A percentile compares a stretch with the other conserved stretches of the same genome.
phyloP scores from a whole-genome alignment of 805 yeast species.

The Teunomyces lycoperdinae region DNA sequence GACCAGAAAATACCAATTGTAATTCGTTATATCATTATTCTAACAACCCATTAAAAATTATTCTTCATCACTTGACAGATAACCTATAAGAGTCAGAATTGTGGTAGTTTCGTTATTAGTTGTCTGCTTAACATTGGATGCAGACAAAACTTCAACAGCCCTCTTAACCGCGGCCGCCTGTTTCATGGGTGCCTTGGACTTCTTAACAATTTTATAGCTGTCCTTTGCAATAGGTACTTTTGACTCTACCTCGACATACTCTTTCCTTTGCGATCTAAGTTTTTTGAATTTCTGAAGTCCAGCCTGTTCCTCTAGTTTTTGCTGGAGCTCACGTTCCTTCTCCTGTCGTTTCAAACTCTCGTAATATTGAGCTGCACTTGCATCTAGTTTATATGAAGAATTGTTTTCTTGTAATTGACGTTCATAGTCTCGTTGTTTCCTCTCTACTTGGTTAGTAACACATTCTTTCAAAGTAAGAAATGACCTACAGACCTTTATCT shows the following conservation, averaged over 20 bases:
- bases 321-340: slow-evolving; percentile 14
- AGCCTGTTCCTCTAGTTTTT: slow-evolving; percentile 18
- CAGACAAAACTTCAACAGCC: neutral
- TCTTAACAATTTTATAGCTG: neutral
- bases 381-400: slow-evolving; percentile 41
- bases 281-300: slow-evolving; percentile 14
- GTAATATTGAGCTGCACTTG: slow-evolving; percentile 35
- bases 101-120: neutral
- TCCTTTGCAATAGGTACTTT: neutral
- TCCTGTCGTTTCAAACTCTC: slow-evolving; percentile 21
- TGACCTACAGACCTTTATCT: slow-evolving; percentile 31
- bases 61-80: slow-evolving; percentile 2
- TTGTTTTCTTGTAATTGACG: slow-evolving; percentile 28
- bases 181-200: neutral
- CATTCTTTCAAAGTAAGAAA: no score
- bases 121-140: neutral
- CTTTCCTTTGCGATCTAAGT: neutral
- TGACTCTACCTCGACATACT: neutral
- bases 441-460: slow-evolving; percentile 22
- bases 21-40: neutral
- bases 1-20: no score
- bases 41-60: neutral
- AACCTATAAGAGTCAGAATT: neutral
- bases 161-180: neutral
- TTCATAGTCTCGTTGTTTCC: slow-evolving; percentile 32